Evolutionary conservation across 2,329 filamentous ascomycete genomes (phyloP).

Genomic region (Aspergillus sp.): DNA sequence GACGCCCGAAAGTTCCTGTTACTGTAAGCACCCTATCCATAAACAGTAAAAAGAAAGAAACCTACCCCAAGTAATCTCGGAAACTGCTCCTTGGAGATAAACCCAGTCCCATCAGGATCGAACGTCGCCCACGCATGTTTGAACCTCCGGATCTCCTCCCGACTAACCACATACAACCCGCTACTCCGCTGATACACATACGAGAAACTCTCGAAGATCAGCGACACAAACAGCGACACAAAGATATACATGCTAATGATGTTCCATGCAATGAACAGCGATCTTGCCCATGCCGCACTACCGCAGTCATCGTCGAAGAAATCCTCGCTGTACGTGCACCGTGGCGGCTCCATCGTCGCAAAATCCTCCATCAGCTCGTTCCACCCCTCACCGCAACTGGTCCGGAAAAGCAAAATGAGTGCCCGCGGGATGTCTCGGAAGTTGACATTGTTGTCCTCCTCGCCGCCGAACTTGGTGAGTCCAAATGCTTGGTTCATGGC

Average conservation of each 20-base stretch:
- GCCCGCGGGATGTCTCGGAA: conserved; percentile 92
- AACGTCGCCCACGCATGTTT: conserved; percentile 98
- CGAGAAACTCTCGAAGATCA: conserved; percentile 99
- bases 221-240: conserved; percentile 92
- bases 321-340: conserved; percentile 63
- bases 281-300: conserved; percentile 78
- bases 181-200: conserved; percentile 97
- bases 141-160: conserved; percentile 91
- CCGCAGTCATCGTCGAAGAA: conserved; percentile 93
- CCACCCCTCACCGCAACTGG: conserved; percentile 93
- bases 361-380: conserved; percentile 96
- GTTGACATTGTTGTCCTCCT: conserved; percentile 74
- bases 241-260: conserved; percentile 99
- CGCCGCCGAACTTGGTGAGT: conserved; percentile 73
- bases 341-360: conserved; percentile 68
- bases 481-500: conserved; percentile 94
- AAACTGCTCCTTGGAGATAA: conserved; percentile 82
- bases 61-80: conserved; percentile 73
- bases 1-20: conserved; percentile 74
- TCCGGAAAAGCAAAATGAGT: conserved; percentile 84
- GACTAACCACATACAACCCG: conserved; percentile 80
- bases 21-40: conserved; percentile 3
- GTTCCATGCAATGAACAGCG: conserved; percentile 94
- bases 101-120: conserved; percentile 85
- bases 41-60: conserved; percentile 6